These are phyloP conservation scores for Cryptosporidium viatorum DNA, from an alignment of 169 alveolate genomes.

Conservation along the genomic window DNA sequence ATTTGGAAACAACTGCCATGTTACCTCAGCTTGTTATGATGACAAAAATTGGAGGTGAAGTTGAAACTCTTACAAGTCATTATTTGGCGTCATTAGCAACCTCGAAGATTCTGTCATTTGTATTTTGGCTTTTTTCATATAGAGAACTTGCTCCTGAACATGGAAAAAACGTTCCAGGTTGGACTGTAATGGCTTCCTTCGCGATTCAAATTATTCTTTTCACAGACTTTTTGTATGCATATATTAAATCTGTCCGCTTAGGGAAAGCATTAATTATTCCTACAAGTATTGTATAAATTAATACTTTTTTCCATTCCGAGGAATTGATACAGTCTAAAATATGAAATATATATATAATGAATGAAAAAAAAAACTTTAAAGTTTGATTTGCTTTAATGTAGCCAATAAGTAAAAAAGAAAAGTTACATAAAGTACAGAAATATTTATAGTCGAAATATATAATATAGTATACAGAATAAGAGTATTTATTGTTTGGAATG, in stretches of 20 bases:
- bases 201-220: conserved; percentile 78
- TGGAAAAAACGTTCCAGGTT: conserved; percentile 78
- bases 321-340: background rate
- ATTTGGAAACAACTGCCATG: conserved; percentile 82
- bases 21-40: conserved; percentile 82
- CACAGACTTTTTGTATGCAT: conserved; percentile 80
- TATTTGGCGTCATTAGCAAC: conserved; percentile 81
- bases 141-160: conserved; percentile 77
- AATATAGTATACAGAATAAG: background rate
- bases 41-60: conserved; percentile 82
- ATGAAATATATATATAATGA: background rate
- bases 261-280: conserved; percentile 78
- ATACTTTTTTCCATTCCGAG: background rate
- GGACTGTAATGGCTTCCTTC: conserved; percentile 79
- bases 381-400: conserved; percentile 23
- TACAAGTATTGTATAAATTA: conserved; percentile 59
- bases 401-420: background rate
- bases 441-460: background rate
- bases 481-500: background rate
- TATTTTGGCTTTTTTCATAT: conserved; percentile 84
- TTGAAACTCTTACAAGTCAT: conserved; percentile 82
- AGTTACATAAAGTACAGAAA: conserved; percentile 22
- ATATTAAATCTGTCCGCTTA: conserved; percentile 78
- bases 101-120: conserved; percentile 77
- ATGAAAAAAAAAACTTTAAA: background rate